A percentile compares a stretch with the other conserved stretches of the same genome.
Conservation (phyloP, 2,329 filamentous ascomycete genomes). For the Xylariaceae sp. region DNA sequence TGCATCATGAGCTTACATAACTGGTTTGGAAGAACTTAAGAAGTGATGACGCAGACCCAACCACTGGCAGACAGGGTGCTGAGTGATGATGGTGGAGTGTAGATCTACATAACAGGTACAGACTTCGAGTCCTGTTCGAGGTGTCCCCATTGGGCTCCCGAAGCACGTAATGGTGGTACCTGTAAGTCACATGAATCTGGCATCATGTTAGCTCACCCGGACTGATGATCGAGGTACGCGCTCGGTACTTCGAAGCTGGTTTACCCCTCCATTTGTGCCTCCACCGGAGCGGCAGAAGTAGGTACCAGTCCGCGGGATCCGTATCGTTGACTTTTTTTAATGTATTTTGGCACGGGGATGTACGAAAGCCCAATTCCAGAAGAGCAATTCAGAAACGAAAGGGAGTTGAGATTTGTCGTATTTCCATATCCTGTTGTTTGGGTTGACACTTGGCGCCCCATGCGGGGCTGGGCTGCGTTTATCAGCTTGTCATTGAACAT, state of each 20-base stretch:
- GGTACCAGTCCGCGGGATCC: no score
- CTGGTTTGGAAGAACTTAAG: not conserved
- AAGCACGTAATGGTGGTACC: not conserved
- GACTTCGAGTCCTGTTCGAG: no score
- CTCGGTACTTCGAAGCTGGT: not conserved
- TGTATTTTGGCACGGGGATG: no score
- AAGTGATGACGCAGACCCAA: not conserved
- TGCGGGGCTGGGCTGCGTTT: no score
- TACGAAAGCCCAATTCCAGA: not conserved
- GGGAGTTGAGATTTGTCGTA: not conserved
- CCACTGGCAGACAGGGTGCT: not conserved
- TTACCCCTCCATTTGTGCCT: slow-evolving; percentile 12
- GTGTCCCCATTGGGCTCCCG: not conserved
- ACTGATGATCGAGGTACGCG: not conserved
- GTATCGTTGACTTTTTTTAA: no score
- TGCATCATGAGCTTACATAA: not conserved
- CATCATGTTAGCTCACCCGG: slow-evolving; percentile 1
- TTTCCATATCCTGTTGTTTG: not conserved
- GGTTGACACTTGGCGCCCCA: no score
- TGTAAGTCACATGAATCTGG: slow-evolving; percentile 14
- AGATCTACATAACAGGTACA: not conserved
- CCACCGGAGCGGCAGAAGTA: not conserved
- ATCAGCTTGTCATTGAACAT: no score
- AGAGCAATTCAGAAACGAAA: not conserved
- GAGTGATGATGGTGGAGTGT: not conserved